Evolutionary conservation across 495 filamentous ascomycete species (phyloP), one percentile per base, ranked within the genome.

Genomic region (Penicillium pulvis): DNA sequence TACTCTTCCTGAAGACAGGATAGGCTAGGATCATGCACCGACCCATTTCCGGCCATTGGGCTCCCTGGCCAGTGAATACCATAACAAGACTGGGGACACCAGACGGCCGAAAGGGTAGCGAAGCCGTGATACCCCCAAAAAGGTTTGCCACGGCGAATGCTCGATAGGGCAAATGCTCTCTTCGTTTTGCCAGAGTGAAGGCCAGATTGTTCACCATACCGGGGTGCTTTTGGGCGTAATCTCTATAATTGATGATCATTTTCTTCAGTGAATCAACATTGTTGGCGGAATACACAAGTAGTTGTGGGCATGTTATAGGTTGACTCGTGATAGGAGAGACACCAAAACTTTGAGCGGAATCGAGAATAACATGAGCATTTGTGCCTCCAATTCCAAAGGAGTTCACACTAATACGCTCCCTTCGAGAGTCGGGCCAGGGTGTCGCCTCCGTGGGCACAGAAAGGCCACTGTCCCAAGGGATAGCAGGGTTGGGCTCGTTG

Each of bases 31-130:
- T 59, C 41, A 79, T 61, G 4, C 67, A 51, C 12, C 43, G 26
- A 10, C 75, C 77, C 76, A 79, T 80, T 14, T 52, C 53, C 10
- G 67, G 64, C 71, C 72, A 76, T 60, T 76, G 73, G 2, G 70
- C 73, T 14, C 73, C 73, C 47, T 76, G 73, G 1, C 73, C 73
- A 0, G 71, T 72, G 46, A 76, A 74, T 1, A 75, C 65, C 55
- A 70, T 58, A 0, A 60, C 56, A 7, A 67, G 50, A 9, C 44
- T 52, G 1, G 65, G 60, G 19, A 54, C 41, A 0, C 10, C 17
- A 11, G 33, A 26, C 3, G 33, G 17, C 46, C 35, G 43, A 31
- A 41, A 28, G 1, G 42, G 26, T 20, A 49, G 20, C 10, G 54
- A 59, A 6, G 49, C 20, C 20, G 39, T n/a, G 4, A 55, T 52